Conservation (phyloP, 2,329 filamentous ascomycete genomes). For the Furcasterigmium sp. region DNA sequence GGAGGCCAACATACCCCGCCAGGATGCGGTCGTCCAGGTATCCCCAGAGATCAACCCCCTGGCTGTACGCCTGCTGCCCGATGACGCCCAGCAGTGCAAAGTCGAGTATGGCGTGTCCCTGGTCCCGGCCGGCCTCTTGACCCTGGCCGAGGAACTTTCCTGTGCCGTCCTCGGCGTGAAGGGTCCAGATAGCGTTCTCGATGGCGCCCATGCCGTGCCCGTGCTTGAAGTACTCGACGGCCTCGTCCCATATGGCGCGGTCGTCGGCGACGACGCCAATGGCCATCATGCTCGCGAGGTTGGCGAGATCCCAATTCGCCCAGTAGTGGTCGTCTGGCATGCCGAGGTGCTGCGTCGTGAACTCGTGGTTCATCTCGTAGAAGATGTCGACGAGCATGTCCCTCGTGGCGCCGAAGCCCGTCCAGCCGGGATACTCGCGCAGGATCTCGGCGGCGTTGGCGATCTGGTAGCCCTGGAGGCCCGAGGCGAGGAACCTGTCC, state of each 20-base stretch:
- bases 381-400: constrained; percentile 25
- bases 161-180: constrained; percentile 15
- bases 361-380: constrained; percentile 23
- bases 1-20: constrained; percentile 11
- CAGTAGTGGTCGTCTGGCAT: constrained; percentile 18
- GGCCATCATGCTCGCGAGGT: constrained; percentile 26
- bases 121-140: constrained; percentile 32
- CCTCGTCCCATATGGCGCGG: constrained; percentile 26
- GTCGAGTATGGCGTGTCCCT: constrained; percentile 30
- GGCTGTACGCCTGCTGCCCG: constrained; percentile 29
- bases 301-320: constrained; percentile 34
- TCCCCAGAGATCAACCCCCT: constrained; percentile 28
- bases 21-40: constrained; percentile 16
- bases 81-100: constrained; percentile 26
- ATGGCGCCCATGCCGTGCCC: constrained; percentile 26
- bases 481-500: constrained; percentile 26
- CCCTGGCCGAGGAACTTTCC: constrained; percentile 23
- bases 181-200: constrained; percentile 17
- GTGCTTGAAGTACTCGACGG: constrained; percentile 25
- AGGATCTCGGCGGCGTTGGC: constrained; percentile 32
- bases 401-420: constrained; percentile 11
- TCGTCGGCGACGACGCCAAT: constrained; percentile 33
- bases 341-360: constrained; percentile 21
- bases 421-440: constrained; percentile 22
- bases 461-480: constrained; percentile 32